These are phyloP conservation scores for Mrakia hoshinonis DNA, from an alignment of 768 basidiomycete genomes.

Conservation along the genomic window DNA sequence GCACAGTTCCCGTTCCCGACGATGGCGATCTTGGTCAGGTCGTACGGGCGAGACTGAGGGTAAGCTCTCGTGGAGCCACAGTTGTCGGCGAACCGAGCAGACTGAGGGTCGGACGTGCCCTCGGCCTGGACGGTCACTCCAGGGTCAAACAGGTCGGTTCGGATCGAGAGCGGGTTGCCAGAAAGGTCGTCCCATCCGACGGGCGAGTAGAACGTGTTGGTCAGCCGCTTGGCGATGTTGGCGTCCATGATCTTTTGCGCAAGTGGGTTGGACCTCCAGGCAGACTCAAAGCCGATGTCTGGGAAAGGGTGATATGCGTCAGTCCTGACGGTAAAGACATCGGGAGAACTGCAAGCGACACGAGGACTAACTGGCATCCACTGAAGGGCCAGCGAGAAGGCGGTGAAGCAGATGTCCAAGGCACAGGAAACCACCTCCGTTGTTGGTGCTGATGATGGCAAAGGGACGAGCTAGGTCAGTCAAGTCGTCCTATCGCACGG, in stretches of 20 bases:
- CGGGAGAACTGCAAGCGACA: no score
- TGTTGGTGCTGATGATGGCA: conserved; percentile 55
- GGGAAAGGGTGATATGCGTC: background rate
- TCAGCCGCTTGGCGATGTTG: conserved; percentile 42
- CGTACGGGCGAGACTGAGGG: conserved; percentile 12
- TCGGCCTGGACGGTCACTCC: conserved; percentile 4
- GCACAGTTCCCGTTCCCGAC: conserved; percentile 45
- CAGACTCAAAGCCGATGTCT: conserved; percentile 49
- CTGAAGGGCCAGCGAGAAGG: conserved; percentile 47
- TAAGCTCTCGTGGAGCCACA: background rate
- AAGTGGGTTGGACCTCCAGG: conserved; percentile 50
- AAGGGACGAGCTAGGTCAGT: conserved; percentile 38
- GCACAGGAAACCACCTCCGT: conserved; percentile 59
- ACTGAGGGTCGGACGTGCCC: conserved; percentile 1
- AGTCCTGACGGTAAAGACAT: no score
- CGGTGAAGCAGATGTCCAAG: conserved; percentile 56
- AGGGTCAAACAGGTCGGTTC: background rate
- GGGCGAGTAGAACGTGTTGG: conserved; percentile 10
- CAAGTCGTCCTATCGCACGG: background rate
- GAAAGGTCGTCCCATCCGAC: conserved; percentile 3
- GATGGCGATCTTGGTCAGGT: conserved; percentile 16
- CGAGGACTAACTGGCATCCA: background rate
- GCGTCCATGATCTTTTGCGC: conserved; percentile 54
- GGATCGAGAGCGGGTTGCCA: background rate
- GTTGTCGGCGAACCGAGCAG: background rate